Evolutionary conservation across 352 stramenopile genomes (phyloP), one percentile per base, ranked within the genome.

Genomic region (Pilasporangium apinafurcum): DNA sequence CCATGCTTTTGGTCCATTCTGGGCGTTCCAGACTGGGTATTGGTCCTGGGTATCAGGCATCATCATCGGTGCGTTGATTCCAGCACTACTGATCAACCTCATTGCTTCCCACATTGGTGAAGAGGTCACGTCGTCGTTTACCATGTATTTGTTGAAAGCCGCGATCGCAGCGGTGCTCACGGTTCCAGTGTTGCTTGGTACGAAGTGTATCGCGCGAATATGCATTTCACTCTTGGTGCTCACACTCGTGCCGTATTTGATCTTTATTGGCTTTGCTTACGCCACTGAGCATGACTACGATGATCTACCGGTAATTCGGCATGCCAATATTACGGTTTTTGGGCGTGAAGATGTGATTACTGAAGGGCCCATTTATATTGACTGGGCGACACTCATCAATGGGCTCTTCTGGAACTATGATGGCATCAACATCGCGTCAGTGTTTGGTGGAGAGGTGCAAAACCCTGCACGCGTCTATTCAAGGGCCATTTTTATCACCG

Each of bases 331-430:
- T 1, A 53, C 30, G 1, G 29, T 34, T 0, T 30, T 28, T 10
- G 20, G 18, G 8, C 35, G 22, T 0, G 21, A n/a, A 9, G 37
- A 27, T 5, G 44, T 55, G 3, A 10, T 38, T 7, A 12, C 42
- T n/a, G 25, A 7, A 1, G 60, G 52, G 9, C 52, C 43, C 2
- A 39, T 51, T 4, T 22, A 24, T 7, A 73, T 72, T 41, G 20
- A 83, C 5, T 95, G 81, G 77, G 43, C 62, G 32, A 56, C 70
- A 10, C 84, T 84, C 16, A 36, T 97, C 8, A 97, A 96, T 52
- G 92, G 91, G 36, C 58, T 97, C n/a, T 96, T 95, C 56, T 97
- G 92, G 92, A 96, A 95, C 59, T 79, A 92, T 17, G 95, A 96
- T 50, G 86, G 78, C 7, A 93, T 95, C 48, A 73, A 95, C 51